These are phyloP conservation scores for Bassia scoparia DNA, from an alignment of 148 eudicot genomes.

Conservation along the genomic window DNA sequence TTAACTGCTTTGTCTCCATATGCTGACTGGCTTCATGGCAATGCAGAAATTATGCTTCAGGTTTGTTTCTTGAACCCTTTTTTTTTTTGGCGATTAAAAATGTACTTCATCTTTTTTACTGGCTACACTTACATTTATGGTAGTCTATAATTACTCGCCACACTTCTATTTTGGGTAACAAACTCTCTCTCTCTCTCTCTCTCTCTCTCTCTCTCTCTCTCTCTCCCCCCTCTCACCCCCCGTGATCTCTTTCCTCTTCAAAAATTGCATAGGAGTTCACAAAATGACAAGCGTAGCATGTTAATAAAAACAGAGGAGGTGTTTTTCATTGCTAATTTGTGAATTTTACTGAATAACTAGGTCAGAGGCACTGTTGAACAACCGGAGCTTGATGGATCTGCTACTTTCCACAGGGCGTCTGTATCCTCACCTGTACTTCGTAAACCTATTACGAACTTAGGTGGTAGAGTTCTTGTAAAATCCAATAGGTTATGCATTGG, in stretches of 20 bases:
- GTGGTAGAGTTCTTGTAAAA: constrained; percentile 83
- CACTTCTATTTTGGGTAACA: too few species aligned
- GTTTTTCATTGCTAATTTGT: constrained; percentile 16
- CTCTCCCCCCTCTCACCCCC: too few species aligned
- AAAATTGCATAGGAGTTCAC: too few species aligned
- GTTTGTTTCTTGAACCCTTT: constrained; percentile 29
- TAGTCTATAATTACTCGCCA: too few species aligned
- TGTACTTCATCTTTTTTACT: too few species aligned
- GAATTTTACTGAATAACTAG: constrained; percentile 37
- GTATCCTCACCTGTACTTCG: constrained; percentile 95
- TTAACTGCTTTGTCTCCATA: constrained; percentile 91
- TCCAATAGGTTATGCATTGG: constrained; percentile 82
- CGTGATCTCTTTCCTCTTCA: too few species aligned
- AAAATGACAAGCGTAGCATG: too few species aligned
- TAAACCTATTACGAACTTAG: constrained; percentile 83
- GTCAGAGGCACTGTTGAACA: constrained; percentile 99
- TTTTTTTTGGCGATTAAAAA: too few species aligned
- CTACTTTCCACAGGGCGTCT: constrained; percentile 92
- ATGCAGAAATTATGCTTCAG: constrained; percentile 96
- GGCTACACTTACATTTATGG: too few species aligned
- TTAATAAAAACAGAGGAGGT: not conserved
- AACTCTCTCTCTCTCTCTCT: too few species aligned
- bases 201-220: too few species aligned
- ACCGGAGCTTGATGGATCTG: constrained; percentile 96
- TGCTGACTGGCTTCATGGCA: constrained; percentile 95